Evolutionary conservation across 1,284 basidiomycete species (phyloP), one percentile per base, ranked within the genome.

Genomic region (Tremellales sp.): DNA sequence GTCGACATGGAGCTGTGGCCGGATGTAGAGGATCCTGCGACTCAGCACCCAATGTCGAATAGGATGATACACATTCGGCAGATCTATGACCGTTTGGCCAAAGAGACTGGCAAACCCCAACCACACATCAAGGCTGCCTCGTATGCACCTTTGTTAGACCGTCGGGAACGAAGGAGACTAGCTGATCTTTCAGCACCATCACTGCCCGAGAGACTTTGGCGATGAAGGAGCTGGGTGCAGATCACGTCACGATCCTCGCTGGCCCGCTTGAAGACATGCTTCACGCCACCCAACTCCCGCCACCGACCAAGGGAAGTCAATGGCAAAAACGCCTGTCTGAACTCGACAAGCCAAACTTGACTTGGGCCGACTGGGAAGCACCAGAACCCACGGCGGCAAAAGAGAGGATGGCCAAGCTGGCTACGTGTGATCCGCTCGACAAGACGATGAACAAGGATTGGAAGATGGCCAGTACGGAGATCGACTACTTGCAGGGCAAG

Each of bases 61-160:
- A 59, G 67, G 13, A 57, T 62, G 51, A 53, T 60, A 33, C 64
- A 64, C 36, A 68, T 69, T 39, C 57, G 65, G 21, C 54, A 57
- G 29, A 55, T 57, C 10, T 67, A 61, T 40, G 55, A 59, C 51
- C 40, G 54, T 15, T 46, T 64, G 8, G 57, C 53, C 21, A 49
- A 58, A 45, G 53, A 52, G 37, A 59, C 58, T 2, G 62, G 64
- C 43, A 53, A 59, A 44, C 40, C 48, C 0, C 56, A 57, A 40
- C 65, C 65, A 19, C 53, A 58, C 21, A 66, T 63, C 61, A 67
- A 65, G 52, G 54, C 59, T 15, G 67, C 67, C 12, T 57, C 56
- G 57, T 68, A 43, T n/a, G 5, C 24, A 10, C 3, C n/a, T 10
- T 40, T 24, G 17, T 44, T 13, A n/a, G 27, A 35, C 19, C 13